Base-by-base conservation (phyloP, 208 protist genomes). In the Plasmodiophora brassicae region DNA sequence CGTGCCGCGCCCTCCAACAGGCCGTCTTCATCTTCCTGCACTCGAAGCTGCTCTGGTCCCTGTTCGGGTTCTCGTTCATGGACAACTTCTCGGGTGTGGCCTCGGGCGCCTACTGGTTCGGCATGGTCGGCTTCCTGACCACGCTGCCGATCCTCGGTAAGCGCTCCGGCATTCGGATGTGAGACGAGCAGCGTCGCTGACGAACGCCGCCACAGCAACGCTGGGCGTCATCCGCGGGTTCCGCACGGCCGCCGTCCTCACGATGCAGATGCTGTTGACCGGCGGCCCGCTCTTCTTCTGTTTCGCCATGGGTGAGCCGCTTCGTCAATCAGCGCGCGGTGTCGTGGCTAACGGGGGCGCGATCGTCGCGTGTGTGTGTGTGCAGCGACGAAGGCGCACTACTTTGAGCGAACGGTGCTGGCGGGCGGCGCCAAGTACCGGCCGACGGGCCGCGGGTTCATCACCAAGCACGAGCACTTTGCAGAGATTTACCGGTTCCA, bases 211-310 rank as follows among this genome's bases (percentile, higher is more conserved):
- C 14, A 14, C n/a, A 78, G 65, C 65, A 5, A 78, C 65, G 20
- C 65, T 78, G 10, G 65, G 65, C 5, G 65, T 78, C n/a, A 78
- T 14, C 41, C 65, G 65, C n/a, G 65, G 65, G 5, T 78, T 78
- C 41, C 5, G 65, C 20, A 78, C 65, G 5, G 65, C 65, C n/a
- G 65, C 65, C n/a, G n/a, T 78, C 32, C n/a, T 60, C 5, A 71
- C 60, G 0, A 1, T 85, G 46, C 41, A 41, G n/a, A 89, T 85
- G 45, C 10, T 87, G 8, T n/a, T 90, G 0, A 86, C 83, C n/a
- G 89, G 89, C 32, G 72, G 86, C 0, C 89, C 87, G 22, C 45
- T 91, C 41, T 91, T 89, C 87, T 91, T 91, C 50, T 86, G 88
- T 72, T 91, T 91, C 57, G 86, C 88, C 46, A 91, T 91, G 89